Conservation (phyloP, 2,329 filamentous ascomycete species). For the Colletotrichum musae region DNA sequence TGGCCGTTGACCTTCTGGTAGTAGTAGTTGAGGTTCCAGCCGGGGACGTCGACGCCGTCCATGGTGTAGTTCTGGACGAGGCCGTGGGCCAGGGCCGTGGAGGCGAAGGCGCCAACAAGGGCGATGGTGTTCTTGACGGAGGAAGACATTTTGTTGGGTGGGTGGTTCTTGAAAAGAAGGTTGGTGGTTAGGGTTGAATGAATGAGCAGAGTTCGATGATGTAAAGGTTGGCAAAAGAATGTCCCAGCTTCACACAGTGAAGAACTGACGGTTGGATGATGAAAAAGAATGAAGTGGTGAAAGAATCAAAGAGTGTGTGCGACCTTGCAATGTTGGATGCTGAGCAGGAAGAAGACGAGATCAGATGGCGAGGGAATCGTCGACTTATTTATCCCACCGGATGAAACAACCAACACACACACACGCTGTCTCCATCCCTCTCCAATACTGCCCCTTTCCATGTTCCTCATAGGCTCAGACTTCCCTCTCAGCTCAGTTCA, state of each 20-base stretch:
- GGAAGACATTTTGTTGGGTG: constrained; percentile 22
- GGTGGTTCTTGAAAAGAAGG: constrained; percentile 12
- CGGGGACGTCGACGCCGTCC: constrained; percentile 34
- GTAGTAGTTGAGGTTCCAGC: constrained; percentile 45
- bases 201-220: constrained; percentile 32
- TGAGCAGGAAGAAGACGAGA: neutral
- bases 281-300: constrained; percentile 39
- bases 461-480: no score
- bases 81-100: constrained; percentile 40
- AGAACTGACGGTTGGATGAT: constrained; percentile 36
- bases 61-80: constrained; percentile 35
- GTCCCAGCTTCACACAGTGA: constrained; percentile 42
- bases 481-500: no score
- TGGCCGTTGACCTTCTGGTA: constrained; percentile 42
- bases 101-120: constrained; percentile 41
- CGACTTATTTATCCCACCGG: constrained; percentile 29
- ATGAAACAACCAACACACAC: neutral
- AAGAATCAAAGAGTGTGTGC: constrained; percentile 37
- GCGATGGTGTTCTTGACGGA: constrained; percentile 34
- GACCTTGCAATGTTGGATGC: constrained; percentile 39
- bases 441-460: neutral
- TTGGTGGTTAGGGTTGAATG: constrained; percentile 6
- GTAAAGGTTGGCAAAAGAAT: constrained; percentile 40
- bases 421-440: no score
- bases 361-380: neutral